Percentiles rank a stretch among this genome's conserved stretches.
Conservation (phyloP, 1,284 basidiomycete genomes). For the Xerocomus nothofagi region DNA sequence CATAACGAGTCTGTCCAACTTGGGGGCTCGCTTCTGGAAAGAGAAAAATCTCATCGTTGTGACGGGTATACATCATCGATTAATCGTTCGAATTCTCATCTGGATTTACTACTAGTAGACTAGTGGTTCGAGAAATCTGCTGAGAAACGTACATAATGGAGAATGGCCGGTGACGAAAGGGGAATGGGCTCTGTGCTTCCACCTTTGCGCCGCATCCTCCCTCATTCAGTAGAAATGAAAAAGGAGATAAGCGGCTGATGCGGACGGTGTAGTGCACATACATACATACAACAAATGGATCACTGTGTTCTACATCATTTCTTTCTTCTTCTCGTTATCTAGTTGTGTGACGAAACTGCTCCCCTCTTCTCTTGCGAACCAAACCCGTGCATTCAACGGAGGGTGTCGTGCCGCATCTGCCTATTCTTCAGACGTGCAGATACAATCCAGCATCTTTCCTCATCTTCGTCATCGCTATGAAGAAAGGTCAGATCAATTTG, state of each 20-base stretch:
- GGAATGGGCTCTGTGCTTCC: no score
- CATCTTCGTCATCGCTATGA: conserved; percentile 61
- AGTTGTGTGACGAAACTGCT: conserved; percentile 6
- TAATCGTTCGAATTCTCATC: no score
- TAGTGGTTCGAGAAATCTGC: neutral
- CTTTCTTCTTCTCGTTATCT: conserved; percentile 1
- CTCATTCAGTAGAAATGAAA: neutral
- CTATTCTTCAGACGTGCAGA: conserved; percentile 32
- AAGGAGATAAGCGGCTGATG: conserved; percentile 6
- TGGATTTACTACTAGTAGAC: no score
- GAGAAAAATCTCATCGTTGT: neutral
- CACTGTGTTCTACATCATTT: conserved; percentile 4
- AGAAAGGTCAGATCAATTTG: neutral
- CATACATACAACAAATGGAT: conserved; percentile 22
- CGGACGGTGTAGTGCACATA: conserved; percentile 8
- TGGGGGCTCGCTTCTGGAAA: no score
- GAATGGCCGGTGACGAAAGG: no score
- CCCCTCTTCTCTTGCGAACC: neutral
- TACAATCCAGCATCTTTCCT: conserved; percentile 51
- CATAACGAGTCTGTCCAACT: no score
- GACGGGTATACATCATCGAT: neutral
- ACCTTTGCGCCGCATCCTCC: no score
- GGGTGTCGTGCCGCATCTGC: neutral
- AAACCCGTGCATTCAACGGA: neutral
- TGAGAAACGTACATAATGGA: no score